Percentiles rank a stretch among this genome's conserved stretches.
These are phyloP conservation scores for Tagetes patula DNA, from an alignment of 129 eudicot species.

Conservation along the genomic window DNA sequence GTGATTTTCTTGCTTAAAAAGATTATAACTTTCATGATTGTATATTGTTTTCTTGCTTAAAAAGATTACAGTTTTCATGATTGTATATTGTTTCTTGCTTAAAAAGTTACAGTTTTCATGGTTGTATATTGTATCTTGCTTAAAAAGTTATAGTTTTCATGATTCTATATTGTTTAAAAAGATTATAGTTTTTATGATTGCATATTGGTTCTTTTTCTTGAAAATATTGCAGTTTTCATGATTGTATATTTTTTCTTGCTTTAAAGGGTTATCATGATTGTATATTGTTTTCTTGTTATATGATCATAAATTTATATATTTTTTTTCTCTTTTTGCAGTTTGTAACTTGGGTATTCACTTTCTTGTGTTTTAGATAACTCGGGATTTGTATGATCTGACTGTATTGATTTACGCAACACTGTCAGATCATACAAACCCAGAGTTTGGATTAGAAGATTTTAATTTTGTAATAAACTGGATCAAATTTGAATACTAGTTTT, in stretches of 20 bases:
- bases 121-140: slow-evolving; percentile 4
- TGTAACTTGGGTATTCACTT: neutral
- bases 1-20: neutral
- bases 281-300: neutral
- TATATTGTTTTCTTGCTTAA: slow-evolving; percentile 7
- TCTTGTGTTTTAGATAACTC: neutral
- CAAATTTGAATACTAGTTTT: neutral
- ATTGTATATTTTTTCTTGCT: slow-evolving; percentile 6
- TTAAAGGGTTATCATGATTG: neutral
- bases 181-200: neutral
- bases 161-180: neutral
- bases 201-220: neutral
- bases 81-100: slow-evolving; percentile 7
- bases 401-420: neutral
- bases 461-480: neutral
- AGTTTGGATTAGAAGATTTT: neutral
- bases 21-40: neutral
- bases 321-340: neutral
- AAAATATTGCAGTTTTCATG: neutral
- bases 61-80: neutral
- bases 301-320: neutral
- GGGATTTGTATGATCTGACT: neutral
- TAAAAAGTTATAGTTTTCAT: neutral
- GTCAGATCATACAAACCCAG: neutral
- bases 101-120: neutral